A percentile compares a stretch with the other conserved stretches of the same genome.
phyloP scores from a whole-genome alignment of 257 asterid species.

The Solanum chilense region DNA sequence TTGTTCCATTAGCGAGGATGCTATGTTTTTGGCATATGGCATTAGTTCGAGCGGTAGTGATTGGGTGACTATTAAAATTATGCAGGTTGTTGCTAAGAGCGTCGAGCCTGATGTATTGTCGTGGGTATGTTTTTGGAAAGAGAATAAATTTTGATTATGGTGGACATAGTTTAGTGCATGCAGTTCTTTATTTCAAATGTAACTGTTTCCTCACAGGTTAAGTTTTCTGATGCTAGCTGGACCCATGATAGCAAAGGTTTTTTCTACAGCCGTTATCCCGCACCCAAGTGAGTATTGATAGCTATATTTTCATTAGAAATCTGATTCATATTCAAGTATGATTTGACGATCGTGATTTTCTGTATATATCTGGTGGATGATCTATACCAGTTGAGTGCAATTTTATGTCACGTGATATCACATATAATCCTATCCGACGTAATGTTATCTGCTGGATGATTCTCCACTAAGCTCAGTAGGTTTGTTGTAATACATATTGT shows the following conservation, averaged over 20 bases:
- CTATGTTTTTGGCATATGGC: conserved; percentile 73
- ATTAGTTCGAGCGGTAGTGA: conserved; percentile 89
- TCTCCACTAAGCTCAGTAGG: background rate
- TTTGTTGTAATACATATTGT: background rate
- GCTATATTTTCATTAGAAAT: background rate
- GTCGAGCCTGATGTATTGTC: conserved; percentile 57
- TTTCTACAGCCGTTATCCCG: conserved; percentile 91
- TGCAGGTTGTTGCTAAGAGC: conserved; percentile 57
- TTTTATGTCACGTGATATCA: background rate
- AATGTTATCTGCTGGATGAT: background rate
- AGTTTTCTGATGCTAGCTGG: conserved; percentile 79
- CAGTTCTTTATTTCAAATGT: background rate
- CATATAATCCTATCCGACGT: background rate
- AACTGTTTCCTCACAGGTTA: conserved; percentile 38
- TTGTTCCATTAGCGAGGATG: conserved; percentile 74
- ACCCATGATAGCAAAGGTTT: conserved; percentile 91
- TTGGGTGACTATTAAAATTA: conserved; percentile 80
- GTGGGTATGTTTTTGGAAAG: conserved; percentile 41
- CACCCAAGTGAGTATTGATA: conserved; percentile 52
- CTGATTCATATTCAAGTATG: background rate
- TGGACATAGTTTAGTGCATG: background rate
- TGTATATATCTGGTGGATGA: background rate
- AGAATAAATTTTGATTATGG: background rate
- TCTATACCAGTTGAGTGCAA: background rate
- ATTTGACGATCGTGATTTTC: background rate